phyloP scores from a whole-genome alignment of 495 filamentous ascomycete genomes.

The Hypoxylon fragiforme region DNA sequence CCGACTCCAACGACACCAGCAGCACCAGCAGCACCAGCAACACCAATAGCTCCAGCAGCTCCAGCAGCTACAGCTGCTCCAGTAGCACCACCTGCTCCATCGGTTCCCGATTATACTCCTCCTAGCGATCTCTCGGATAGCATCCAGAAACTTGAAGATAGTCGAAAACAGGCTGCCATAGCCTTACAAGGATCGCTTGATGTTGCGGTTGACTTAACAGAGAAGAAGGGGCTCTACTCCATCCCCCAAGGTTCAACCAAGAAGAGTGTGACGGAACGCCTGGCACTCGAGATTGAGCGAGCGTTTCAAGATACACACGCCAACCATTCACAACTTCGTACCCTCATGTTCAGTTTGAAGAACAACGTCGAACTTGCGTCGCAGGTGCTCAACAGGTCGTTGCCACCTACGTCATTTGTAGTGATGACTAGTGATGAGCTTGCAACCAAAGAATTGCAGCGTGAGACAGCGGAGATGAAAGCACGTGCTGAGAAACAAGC shows the following conservation, averaged over 20 bases:
- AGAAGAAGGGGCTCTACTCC: slow-evolving; percentile 47
- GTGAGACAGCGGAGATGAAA: slow-evolving; percentile 72
- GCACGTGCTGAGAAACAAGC: slow-evolving; percentile 79
- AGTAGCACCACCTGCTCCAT: too few relatives aligned
- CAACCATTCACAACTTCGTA: slow-evolving; percentile 48
- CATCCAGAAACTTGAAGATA: slow-evolving; percentile 46
- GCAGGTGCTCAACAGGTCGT: slow-evolving; percentile 68
- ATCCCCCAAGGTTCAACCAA: slow-evolving; percentile 42
- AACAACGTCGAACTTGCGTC: slow-evolving; percentile 77
- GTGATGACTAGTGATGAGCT: slow-evolving; percentile 87
- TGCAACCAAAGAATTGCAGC: slow-evolving; percentile 86
- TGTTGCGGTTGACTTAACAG: slow-evolving; percentile 42
- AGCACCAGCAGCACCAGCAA: too few relatives aligned
- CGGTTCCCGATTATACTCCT: slow-evolving; percentile 40
- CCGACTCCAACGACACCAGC: too few relatives aligned
- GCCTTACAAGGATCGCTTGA: slow-evolving; percentile 49
- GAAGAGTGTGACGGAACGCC: slow-evolving; percentile 45
- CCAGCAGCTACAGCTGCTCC: too few relatives aligned
- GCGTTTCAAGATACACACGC: slow-evolving; percentile 53
- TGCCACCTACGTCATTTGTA: slow-evolving; percentile 73
- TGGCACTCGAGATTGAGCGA: slow-evolving; percentile 72
- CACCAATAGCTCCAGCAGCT: too few relatives aligned
- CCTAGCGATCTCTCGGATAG: slow-evolving; percentile 44
- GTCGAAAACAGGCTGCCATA: slow-evolving; percentile 48
- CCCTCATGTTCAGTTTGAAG: slow-evolving; percentile 81